Base-by-base conservation (phyloP, 768 basidiomycete genomes). In the Lenzites betulinus region DNA sequence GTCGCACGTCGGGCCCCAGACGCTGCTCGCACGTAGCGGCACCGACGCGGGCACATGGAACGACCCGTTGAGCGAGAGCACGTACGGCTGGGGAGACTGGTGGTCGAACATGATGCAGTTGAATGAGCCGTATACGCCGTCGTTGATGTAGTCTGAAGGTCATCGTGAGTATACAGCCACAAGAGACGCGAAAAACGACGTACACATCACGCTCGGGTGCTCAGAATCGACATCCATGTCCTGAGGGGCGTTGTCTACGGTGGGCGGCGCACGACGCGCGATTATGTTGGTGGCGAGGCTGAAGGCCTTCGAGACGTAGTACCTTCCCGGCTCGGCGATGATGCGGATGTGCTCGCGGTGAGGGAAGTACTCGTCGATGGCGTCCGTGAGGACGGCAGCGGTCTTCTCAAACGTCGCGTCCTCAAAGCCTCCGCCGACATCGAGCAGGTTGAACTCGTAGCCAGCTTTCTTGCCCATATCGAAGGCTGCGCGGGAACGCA, bases 1-100 rank as follows among this genome's bases (percentile, higher is more conserved):
- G 72, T 98, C 97, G 81, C 96, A 98, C 9, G 97, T 99, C 46
- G 96, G 97, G 13, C 97, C 97, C 97, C 97, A 99, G 51, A 98
- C 85, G 73, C 89, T 92, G 77, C 88, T 82, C 12, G 78, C 59
- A 54, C 79, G 76, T 71, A 77, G 73, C 16, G 76, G 72, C 70
- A 81, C 78, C 58, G 73, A 71, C 43, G 69, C 67, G 6, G 82
- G 69, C 28, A 82, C 74, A 67, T 85, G 84, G 74, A 89, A 88
- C 2, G 86, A 88, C 41, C 83, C 83, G 51, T 81, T 78, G 76
- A 91, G 77, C 23, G 86, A 88, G 51, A 92, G 78, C 48, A 92
- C 89, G 67, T 85, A 85, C 25, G 97, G 97, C 68, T 91, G 85
- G 58, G 69, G 67, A 20, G 64, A 52, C 46, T 96, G 95, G 76